Evolutionary conservation across 2,329 filamentous ascomycete genomes (phyloP), one percentile per base, ranked within the genome.

Genomic region (Didymellaceae sp.): DNA sequence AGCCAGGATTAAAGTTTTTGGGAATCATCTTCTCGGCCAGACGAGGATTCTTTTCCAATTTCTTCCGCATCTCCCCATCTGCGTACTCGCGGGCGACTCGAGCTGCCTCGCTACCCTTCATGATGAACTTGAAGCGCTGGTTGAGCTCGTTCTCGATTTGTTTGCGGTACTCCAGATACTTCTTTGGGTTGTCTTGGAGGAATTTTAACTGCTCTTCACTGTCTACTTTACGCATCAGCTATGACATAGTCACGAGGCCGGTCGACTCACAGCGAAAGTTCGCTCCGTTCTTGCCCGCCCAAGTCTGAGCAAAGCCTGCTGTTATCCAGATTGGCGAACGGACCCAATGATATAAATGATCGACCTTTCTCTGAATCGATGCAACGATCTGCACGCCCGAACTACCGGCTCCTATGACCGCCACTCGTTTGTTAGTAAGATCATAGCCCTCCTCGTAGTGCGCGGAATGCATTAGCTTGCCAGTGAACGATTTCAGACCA

Each of bases 71-170:
- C 42, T 76, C 71, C 4, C 65, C 56, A 43, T 67, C 65, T 22
- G 67, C 61, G 49, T 69, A 75, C n/a, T 74, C 70, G 6, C 72
- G 68, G 9, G 78, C 78, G 20, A 71, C 65, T 42, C 67, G 65
- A 1, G 78, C 77, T 66, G 79, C 77, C 41, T 72, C 48, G 6
- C 73, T 76, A n/a, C 76, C 77, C 59, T 79, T 80, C 55, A 79
- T 68, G 59, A 81, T 81, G 65, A 82, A 78, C 35, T 78, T 78
- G 71, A 82, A 83, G 5, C 78, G 73, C 35, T 77, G 75, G 52
- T 82, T 83, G 13, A 83, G 70, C 52, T 79, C 77, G 51, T 75
- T 74, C 51, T 80, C 77, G 45, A 80, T 73, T 45, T 75, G 71
- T 59, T 78, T 78, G 52, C 76, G 73, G 54, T 79, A 79, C 53